Evolutionary conservation across 108 stramenopile species (phyloP), one percentile per base, ranked within the genome.

Genomic region (Nitzschia sp.): DNA sequence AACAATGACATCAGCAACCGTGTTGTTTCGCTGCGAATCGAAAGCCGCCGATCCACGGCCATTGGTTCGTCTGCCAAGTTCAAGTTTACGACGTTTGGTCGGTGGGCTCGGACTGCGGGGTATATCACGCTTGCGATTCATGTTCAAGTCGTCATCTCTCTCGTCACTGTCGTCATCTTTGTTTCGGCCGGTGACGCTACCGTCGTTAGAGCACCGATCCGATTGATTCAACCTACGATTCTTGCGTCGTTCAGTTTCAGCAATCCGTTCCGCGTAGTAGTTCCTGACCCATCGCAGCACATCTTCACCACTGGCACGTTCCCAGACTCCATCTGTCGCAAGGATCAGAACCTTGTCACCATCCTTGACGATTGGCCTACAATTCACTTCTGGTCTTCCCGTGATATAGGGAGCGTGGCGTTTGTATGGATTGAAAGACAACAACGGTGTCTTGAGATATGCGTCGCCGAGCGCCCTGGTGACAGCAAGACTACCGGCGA

Each of bases 321-420:
- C 93, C 90, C 90, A 94, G 9, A 94, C 89, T 9, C 93, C 93
- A 72, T 94, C 93, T 26, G 86, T 88, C 5, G 89, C 88, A 55
- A 94, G 73, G 26, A 90, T 83, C 27, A 94, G 68, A 19, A 94
- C 83, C 53, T 87, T 83, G 69, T 94, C 90, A 23, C 68, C 74
- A 35, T 74, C 73, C 46, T 85, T 85, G 19, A 79, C 77, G 15
- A 93, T 67, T n/a, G 85, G 73, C 26, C 87, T 79, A 55, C 84
- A 88, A 59, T 89, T 89, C n/a, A 94, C 89, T 76, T 91, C 93
- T 23, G 93, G 93, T 35, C 80, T 66, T 8, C 85, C 93, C 21
- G 90, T 91, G 41, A 94, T 94, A 73, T 91, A 94, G 1, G 93
- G 90, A 2, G 85, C 85, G 59, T 89, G 87, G 19, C 73, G 57